These are phyloP conservation scores for Didymella arachidicola DNA, from an alignment of 2,329 filamentous ascomycete genomes.

Conservation along the genomic window DNA sequence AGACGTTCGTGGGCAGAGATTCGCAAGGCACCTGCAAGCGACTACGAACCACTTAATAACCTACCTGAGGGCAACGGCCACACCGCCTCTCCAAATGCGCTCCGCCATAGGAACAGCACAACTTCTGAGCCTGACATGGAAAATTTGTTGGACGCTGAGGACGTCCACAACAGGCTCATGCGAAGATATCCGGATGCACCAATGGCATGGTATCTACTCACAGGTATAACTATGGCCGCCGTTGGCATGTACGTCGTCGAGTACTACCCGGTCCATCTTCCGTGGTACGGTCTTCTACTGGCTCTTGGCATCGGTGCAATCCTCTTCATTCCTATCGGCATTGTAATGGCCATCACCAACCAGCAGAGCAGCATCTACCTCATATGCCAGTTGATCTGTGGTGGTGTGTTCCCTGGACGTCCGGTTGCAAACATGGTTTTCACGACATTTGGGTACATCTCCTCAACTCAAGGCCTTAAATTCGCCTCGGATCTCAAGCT, in stretches of 20 bases:
- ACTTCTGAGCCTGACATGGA: slow-evolving; percentile 52
- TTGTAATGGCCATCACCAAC: slow-evolving; percentile 92
- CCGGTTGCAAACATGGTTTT: slow-evolving; percentile 95
- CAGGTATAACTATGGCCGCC: slow-evolving; percentile 76
- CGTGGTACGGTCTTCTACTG: slow-evolving; percentile 85
- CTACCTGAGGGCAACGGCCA: slow-evolving; percentile 45
- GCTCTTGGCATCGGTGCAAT: slow-evolving; percentile 79
- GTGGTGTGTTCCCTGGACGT: slow-evolving; percentile 80
- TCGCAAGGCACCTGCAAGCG: slow-evolving; percentile 45
- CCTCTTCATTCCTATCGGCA: slow-evolving; percentile 89
- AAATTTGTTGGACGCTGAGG: slow-evolving; percentile 72
- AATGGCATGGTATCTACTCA: slow-evolving; percentile 79
- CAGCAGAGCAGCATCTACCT: slow-evolving; percentile 87
- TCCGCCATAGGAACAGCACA: slow-evolving; percentile 38
- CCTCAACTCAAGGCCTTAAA: slow-evolving; percentile 86
- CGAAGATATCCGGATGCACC: slow-evolving; percentile 82
- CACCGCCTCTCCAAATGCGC: slow-evolving; percentile 29
- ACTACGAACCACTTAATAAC: slow-evolving; percentile 48
- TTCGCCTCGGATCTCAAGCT: slow-evolving; percentile 88
- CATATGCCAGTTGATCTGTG: slow-evolving; percentile 85
- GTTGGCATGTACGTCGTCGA: slow-evolving; percentile 86
- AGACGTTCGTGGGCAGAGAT: slow-evolving; percentile 72
- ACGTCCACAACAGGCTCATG: slow-evolving; percentile 87
- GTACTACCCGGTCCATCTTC: slow-evolving; percentile 78
- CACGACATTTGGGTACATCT: slow-evolving; percentile 89